Evolutionary conservation across 345 rosid species (phyloP).

Genomic region (Melaleuca alternifolia): DNA sequence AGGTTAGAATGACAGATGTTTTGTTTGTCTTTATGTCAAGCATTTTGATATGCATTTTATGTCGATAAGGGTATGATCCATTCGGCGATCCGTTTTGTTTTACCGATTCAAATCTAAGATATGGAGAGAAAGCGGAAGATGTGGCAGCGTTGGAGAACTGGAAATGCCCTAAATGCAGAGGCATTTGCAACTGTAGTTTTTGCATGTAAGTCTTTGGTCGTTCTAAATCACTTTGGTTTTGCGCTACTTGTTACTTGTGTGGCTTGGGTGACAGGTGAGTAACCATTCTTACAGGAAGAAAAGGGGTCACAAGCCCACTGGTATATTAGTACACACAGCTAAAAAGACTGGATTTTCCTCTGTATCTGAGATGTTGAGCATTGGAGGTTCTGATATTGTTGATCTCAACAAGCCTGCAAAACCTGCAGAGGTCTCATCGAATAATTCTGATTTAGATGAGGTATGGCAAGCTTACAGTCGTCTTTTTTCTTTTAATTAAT

Average conservation of each 20-base stretch:
- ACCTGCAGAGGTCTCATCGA: constrained; percentile 10
- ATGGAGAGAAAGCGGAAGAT: constrained; percentile 58
- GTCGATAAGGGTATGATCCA: not conserved
- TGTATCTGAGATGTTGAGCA: constrained; percentile 51
- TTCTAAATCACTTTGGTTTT: not conserved
- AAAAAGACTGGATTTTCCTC: constrained; percentile 62
- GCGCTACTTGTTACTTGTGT: not conserved
- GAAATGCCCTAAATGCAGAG: constrained; percentile 79
- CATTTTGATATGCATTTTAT: not conserved
- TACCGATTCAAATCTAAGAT: constrained; percentile 23
- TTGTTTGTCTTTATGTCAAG: not conserved
- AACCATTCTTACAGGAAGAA: constrained; percentile 39
- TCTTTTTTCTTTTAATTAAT: not conserved
- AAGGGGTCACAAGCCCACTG: constrained; percentile 65
- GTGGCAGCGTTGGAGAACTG: constrained; percentile 36
- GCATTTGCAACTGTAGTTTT: constrained; percentile 70
- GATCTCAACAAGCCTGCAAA: constrained; percentile 7
- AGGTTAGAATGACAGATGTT: constrained; percentile 27
- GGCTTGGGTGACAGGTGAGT: not conserved
- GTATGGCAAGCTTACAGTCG: constrained; percentile 1
- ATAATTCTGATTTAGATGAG: constrained; percentile 13
- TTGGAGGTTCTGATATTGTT: constrained; percentile 27
- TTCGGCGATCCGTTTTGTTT: not conserved
- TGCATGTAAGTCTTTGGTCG: constrained; percentile 51
- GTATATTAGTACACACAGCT: constrained; percentile 48